Evolutionary conservation across 805 yeast species (phyloP), one percentile per base, ranked within the genome.

Genomic region (Candida verbasci): DNA sequence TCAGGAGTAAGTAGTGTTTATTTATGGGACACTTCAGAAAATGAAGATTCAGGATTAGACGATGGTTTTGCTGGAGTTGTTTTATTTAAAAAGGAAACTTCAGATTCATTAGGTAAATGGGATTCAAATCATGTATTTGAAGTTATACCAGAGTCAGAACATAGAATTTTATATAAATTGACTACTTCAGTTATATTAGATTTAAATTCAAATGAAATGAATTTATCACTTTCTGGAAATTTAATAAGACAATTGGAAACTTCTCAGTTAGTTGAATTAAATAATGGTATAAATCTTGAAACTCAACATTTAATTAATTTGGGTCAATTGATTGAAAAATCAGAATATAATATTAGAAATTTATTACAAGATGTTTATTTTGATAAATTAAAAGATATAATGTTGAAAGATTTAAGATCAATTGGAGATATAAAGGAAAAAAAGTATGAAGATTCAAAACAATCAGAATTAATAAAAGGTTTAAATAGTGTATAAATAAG

Each of bases 101-200:
- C 65, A 20, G 70, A 63, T 42, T 54, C 54, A 24, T 51, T 57
- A 21, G 85, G 89, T 10, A 67, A 72, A 34, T 91, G 98, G 98
- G 96, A 93, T 59, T 79, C 93, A 37, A 85, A 91, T 45, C 97
- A 91, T 58, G 97, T 91, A 8, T 75, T 93, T 46, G 97, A 91
- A 58, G 81, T 82, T 7, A 59, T 58, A 6, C 70, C 72, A 0
- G 68, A 65, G 30, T 48, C 59, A 15, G 47, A 60, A 6, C 41
- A 56, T 3, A 60, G 65, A 27, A 65, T 72, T 14, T 41, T 50
- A 9, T 93, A 91, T 57, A 80, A 80, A 45, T 63, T 91, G 42
- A 91, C 97, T 2, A 80, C 95, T 1, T 86, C 97, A 0, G 84
- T 93, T 26, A 86, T 93, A 32, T 70, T 91, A 40, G 89, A 85